phyloP scores from a whole-genome alignment of 2,329 filamentous ascomycete genomes.

The Diaporthe sp. region DNA sequence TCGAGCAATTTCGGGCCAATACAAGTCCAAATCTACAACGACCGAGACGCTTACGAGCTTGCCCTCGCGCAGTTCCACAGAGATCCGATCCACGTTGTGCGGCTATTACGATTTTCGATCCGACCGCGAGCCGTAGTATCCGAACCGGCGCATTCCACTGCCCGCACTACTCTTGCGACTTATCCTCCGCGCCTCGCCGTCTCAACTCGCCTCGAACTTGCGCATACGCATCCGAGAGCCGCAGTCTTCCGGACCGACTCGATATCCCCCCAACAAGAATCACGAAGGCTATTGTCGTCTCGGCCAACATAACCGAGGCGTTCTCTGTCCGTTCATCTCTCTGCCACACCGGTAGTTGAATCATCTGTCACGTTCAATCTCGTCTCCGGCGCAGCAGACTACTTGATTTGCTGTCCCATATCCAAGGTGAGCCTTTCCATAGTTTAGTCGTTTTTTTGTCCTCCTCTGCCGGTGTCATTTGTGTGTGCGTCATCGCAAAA shows the following conservation, averaged over 20 bases:
- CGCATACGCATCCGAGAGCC: conserved; percentile 20
- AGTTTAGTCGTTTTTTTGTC: conserved; percentile 8
- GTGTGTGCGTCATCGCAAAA: conserved; percentile 39
- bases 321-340: conserved; percentile 27
- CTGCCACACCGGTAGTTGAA: conserved; percentile 29
- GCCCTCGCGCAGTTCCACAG: conserved; percentile 32
- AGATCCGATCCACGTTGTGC: conserved; percentile 27
- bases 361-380: conserved; percentile 6
- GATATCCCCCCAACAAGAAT: conserved; percentile 19
- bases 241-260: not conserved
- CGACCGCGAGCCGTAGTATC: conserved; percentile 26
- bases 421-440: conserved; percentile 37
- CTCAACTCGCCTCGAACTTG: conserved; percentile 15
- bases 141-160: conserved; percentile 30
- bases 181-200: conserved; percentile 6
- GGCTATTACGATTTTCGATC: conserved; percentile 33
- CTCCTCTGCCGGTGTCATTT: conserved; percentile 12
- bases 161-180: conserved; percentile 18
- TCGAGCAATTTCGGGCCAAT: conserved; percentile 5
- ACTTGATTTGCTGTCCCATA: conserved; percentile 19
- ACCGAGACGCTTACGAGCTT: conserved; percentile 14
- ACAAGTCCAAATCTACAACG: conserved; percentile 18
- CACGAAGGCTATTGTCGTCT: conserved; percentile 10
- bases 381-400: conserved; percentile 25
- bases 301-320: conserved; percentile 23